Evolutionary conservation across 148 eudicot species (phyloP), one percentile per base, ranked within the genome.

Genomic region (Bassia scoparia): DNA sequence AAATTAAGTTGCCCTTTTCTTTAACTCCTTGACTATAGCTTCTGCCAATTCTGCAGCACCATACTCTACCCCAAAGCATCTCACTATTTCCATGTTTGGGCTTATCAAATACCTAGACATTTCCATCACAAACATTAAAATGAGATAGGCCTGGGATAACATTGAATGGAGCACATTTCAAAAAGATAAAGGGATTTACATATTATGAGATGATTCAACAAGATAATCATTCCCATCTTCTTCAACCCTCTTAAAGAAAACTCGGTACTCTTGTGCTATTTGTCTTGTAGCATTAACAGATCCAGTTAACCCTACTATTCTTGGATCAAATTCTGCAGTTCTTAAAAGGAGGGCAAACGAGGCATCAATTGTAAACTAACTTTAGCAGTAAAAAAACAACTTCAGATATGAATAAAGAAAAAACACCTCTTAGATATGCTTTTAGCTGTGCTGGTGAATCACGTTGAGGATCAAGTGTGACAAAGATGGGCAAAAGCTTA

Each of bases 231-330:
- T 84, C 50, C 89, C 94, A 48, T 88, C 92, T 77, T 95, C 99
- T 68, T 95, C 92, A 81, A 88, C 88, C 80, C 85, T 95, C 81
- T 72, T 92, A 79, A 87, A 95, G 80, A 65, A 95, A 24, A 95
- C 86, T 8, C 99, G 85, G 79, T 95, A 95, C 72, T 83, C 89
- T 50, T 90, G 99, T 15, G 96, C 96, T 81, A 88, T 86, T 78
- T 95, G 91, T 79, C 85, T 87, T 58, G 89, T 67, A 23, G 92
- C 87, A 69, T 80, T 66, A 76, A 79, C 90, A 69, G 97, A 79
- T 81, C 99, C 97, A 64, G 97, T 95, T 79, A 95, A 81, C 54
- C 99, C 99, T 79, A 91, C 48, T 74, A 92, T 92, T 85, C 94
- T 86, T 10, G 91, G 73, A 83, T 88, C 90, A 70, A 91, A 89